A percentile compares a stretch with the other conserved stretches of the same genome.
Evolutionary conservation across 768 basidiomycete genomes (phyloP).

Genomic region (Ephemerocybe angulata): DNA sequence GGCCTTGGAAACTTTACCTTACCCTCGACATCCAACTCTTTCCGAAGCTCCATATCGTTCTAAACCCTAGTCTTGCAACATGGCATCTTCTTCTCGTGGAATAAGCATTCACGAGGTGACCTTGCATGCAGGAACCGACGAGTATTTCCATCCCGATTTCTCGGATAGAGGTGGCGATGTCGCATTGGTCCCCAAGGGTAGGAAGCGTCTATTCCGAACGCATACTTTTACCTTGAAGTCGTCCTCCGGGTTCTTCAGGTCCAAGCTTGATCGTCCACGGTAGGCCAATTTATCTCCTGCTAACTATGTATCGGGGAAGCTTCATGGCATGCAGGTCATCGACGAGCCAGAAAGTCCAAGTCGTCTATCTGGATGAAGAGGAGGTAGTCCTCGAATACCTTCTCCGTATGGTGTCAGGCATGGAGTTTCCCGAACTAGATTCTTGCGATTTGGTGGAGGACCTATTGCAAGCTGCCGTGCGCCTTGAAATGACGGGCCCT

Average conservation of each 20-base stretch:
- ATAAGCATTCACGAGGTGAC: no score
- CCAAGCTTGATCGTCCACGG: slow-evolving; percentile 59
- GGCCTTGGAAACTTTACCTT: no score
- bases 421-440: slow-evolving; percentile 44
- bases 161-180: slow-evolving; percentile 52
- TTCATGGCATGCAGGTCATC: no score
- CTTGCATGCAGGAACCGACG: no score
- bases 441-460: slow-evolving; percentile 54
- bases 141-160: slow-evolving; percentile 45
- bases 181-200: slow-evolving; percentile 50
- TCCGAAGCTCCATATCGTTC: no score
- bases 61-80: no score
- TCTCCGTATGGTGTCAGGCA: slow-evolving; percentile 59
- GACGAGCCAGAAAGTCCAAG: no score
- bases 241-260: slow-evolving; percentile 61
- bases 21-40: no score
- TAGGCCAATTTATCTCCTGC: slow-evolving; percentile 12
- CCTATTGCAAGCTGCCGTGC: slow-evolving; percentile 59
- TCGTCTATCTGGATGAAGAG: slow-evolving; percentile 57
- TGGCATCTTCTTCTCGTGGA: no score
- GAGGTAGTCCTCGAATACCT: slow-evolving; percentile 50
- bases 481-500: slow-evolving; percentile 69
- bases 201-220: slow-evolving; percentile 49
- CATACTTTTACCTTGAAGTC: slow-evolving; percentile 59
- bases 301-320: no score